phyloP scores from a whole-genome alignment of 495 filamentous ascomycete genomes.

The Ascodesmis nigricans region DNA sequence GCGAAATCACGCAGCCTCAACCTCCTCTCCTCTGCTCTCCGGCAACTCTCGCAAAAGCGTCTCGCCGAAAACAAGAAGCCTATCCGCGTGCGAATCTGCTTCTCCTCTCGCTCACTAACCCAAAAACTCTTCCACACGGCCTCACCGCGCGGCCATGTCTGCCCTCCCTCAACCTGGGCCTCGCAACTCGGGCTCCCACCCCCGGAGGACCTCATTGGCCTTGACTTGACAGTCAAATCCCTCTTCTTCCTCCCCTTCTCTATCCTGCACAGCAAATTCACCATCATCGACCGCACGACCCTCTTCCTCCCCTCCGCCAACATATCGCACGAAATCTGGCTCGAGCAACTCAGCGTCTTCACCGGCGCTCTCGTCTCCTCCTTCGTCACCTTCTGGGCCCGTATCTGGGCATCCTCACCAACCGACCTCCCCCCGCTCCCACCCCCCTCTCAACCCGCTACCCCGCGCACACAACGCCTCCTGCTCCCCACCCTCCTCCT shows the following conservation, averaged over 20 bases:
- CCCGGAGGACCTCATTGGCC: conserved; percentile 28
- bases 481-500: conserved; percentile 33
- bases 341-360: conserved; percentile 44
- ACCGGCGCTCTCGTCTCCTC: conserved; percentile 31
- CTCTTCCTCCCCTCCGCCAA: conserved; percentile 49
- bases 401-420: conserved; percentile 31
- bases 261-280: conserved; percentile 57
- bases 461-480: neutral
- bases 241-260: conserved; percentile 52
- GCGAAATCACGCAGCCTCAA: conserved; percentile 33
- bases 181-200: conserved; percentile 36
- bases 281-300: conserved; percentile 40
- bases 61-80: conserved; percentile 9
- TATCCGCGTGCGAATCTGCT: conserved; percentile 34
- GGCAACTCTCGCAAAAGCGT: conserved; percentile 26
- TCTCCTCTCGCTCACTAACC: conserved; percentile 41
- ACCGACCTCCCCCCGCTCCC: conserved; percentile 1
- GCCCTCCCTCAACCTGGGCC: conserved; percentile 33
- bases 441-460: neutral
- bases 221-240: conserved; percentile 44
- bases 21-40: conserved; percentile 29
- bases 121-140: conserved; percentile 50
- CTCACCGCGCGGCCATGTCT: conserved; percentile 32
- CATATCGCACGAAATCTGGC: conserved; percentile 55
- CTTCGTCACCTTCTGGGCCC: conserved; percentile 36